phyloP scores from a whole-genome alignment of 164 flowering plant species.

The Sextonia rubra region DNA sequence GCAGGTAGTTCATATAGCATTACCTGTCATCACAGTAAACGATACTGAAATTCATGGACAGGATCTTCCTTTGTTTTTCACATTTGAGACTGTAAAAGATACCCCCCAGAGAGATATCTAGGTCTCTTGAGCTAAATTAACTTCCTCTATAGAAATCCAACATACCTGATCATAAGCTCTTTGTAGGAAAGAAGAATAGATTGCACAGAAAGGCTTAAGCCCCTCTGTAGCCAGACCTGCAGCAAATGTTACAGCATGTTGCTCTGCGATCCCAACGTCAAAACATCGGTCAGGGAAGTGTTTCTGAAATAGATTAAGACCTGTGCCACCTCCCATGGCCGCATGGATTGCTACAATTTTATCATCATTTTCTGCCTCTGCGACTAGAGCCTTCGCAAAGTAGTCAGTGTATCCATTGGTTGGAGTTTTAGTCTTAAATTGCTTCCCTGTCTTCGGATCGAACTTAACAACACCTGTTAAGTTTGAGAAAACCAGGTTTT shows the following conservation, averaged over 20 bases:
- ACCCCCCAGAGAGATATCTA: neutral
- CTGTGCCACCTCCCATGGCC: constrained; percentile 58
- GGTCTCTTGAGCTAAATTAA: neutral
- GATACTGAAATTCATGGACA: neutral
- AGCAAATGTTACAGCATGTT: constrained; percentile 60
- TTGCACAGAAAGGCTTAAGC: constrained; percentile 50
- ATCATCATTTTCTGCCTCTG: constrained; percentile 42
- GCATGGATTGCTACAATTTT: constrained; percentile 46
- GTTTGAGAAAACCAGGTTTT: neutral
- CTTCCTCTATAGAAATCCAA: neutral
- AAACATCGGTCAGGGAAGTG: constrained; percentile 43
- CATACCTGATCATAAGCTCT: constrained; percentile 53
- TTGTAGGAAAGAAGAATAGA: constrained; percentile 49
- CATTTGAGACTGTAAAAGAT: neutral
- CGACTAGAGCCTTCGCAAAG: constrained; percentile 43
- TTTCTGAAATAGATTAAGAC: constrained; percentile 42
- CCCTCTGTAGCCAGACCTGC: constrained; percentile 58
- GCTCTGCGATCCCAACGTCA: constrained; percentile 59
- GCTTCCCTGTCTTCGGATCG: constrained; percentile 46
- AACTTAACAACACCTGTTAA: constrained; percentile 45
- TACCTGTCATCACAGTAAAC: neutral
- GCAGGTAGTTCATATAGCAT: neutral
- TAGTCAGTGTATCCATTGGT: constrained; percentile 37
- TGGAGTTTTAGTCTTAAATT: constrained; percentile 29
- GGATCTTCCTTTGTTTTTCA: neutral